These are phyloP conservation scores for Russula lepida DNA, from an alignment of 768 basidiomycete genomes.

Conservation along the genomic window DNA sequence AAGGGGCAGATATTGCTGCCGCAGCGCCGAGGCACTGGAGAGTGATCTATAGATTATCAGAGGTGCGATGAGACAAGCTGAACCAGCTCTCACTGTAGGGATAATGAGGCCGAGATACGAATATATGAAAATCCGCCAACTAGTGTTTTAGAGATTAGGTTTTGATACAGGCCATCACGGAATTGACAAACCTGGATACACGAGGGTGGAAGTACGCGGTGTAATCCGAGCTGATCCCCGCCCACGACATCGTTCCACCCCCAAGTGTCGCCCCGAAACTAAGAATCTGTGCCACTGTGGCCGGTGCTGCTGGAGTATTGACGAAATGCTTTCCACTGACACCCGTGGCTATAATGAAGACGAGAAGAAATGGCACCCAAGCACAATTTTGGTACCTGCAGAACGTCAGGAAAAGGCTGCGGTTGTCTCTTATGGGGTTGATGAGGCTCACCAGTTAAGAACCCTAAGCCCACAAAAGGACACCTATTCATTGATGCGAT, in stretches of 20 bases:
- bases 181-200: constrained; percentile 42
- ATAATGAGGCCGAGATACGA: constrained; percentile 56
- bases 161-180: too few species aligned
- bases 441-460: constrained; percentile 40
- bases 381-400: constrained; percentile 62
- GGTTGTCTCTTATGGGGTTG: not conserved
- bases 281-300: constrained; percentile 46
- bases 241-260: constrained; percentile 63
- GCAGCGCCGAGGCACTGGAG: constrained; percentile 60
- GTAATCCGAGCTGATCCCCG: constrained; percentile 60
- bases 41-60: constrained; percentile 25
- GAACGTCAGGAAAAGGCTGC: not conserved
- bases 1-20: constrained; percentile 48
- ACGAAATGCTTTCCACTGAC: constrained; percentile 62
- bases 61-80: constrained; percentile 5
- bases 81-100: constrained; percentile 41
- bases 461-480: constrained; percentile 61
- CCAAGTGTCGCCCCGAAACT: constrained; percentile 65
- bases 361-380: constrained; percentile 70
- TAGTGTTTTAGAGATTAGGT: constrained; percentile 22
- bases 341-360: constrained; percentile 62
- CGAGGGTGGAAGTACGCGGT: constrained; percentile 57
- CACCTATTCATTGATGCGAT: constrained; percentile 30
- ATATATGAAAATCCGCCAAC: constrained; percentile 55
- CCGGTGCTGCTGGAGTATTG: constrained; percentile 42